Percentiles rank a stretch among this genome's conserved stretches.
Evolutionary conservation across 306 rosid genomes (phyloP).

Genomic region (Macrotyloma uniflorum): DNA sequence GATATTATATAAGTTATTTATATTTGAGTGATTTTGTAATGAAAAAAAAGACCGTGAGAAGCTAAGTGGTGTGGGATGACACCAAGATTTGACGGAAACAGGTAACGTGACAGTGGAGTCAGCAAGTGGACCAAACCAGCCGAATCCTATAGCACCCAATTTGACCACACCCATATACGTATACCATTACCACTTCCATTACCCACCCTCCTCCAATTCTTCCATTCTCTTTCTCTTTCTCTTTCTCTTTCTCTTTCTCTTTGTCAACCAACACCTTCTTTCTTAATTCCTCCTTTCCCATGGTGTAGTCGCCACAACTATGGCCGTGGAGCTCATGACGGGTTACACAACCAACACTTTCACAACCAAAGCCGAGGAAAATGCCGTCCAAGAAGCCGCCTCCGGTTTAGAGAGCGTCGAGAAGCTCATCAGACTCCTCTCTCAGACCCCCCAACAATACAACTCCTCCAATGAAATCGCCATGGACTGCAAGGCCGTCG

Average conservation of each 20-base stretch:
- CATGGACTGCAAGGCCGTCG: conserved; percentile 47
- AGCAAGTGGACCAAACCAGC: conserved; percentile 49
- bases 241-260: neutral
- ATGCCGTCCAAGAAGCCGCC: conserved; percentile 79
- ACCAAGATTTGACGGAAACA: conserved; percentile 45
- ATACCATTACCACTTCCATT: too few species aligned
- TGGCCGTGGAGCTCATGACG: conserved; percentile 45
- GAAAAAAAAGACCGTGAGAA: too few species aligned
- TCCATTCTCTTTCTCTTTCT: neutral
- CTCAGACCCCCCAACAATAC: neutral
- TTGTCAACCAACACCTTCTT: neutral
- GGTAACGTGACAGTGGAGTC: conserved; percentile 62
- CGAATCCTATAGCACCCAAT: neutral
- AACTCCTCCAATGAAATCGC: neutral
- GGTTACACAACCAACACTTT: conserved; percentile 31
- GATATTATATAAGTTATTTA: too few species aligned
- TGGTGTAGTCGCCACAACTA: conserved; percentile 8
- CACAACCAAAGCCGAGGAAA: conserved; percentile 44
- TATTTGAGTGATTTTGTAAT: too few species aligned
- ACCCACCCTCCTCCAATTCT: too few species aligned
- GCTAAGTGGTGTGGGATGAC: too few species aligned
- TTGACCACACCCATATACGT: too few species aligned
- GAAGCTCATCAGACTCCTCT: conserved; percentile 53
- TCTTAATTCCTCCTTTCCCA: too few species aligned
- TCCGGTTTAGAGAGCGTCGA: conserved; percentile 78